A percentile compares a stretch with the other conserved stretches of the same genome.
phyloP scores from a whole-genome alignment of 2,329 filamentous ascomycete species.

The Fusarium pseudoanthophilum region DNA sequence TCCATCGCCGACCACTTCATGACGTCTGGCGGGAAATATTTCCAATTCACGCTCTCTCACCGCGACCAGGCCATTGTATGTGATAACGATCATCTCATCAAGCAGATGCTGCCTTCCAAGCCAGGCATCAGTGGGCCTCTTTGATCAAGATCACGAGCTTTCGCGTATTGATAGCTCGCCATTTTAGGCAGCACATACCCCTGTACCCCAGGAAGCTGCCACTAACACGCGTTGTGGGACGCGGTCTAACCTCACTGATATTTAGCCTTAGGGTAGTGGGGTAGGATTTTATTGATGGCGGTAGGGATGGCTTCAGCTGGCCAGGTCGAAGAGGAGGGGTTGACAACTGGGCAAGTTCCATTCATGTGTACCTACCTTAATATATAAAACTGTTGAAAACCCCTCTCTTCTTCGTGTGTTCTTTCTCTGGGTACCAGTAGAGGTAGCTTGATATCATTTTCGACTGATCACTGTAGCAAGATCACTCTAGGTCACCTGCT shows the following conservation, averaged over 20 bases:
- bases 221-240: slow-evolving; percentile 26
- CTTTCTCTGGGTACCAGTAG: background rate
- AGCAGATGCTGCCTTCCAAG: background rate
- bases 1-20: slow-evolving; percentile 18
- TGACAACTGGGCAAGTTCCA: background rate
- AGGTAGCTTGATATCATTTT: background rate
- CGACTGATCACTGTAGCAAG: background rate
- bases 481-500: background rate
- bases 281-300: slow-evolving; percentile 1
- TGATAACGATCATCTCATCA: slow-evolving; percentile 11
- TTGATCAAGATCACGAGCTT: slow-evolving; percentile 36
- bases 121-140: slow-evolving; percentile 39
- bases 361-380: background rate
- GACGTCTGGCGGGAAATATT: background rate
- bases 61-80: slow-evolving; percentile 1
- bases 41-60: slow-evolving; percentile 35
- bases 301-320: slow-evolving; percentile 29
- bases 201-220: slow-evolving; percentile 7
- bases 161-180: slow-evolving; percentile 32
- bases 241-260: slow-evolving; percentile 17
- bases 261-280: slow-evolving; percentile 20
- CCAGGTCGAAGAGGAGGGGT: background rate
- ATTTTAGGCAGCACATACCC: slow-evolving; percentile 42
- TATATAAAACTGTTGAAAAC: slow-evolving; percentile 34
- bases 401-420: background rate